phyloP scores from a whole-genome alignment of 2,329 filamentous ascomycete species.

The Talaromyces sp. region DNA sequence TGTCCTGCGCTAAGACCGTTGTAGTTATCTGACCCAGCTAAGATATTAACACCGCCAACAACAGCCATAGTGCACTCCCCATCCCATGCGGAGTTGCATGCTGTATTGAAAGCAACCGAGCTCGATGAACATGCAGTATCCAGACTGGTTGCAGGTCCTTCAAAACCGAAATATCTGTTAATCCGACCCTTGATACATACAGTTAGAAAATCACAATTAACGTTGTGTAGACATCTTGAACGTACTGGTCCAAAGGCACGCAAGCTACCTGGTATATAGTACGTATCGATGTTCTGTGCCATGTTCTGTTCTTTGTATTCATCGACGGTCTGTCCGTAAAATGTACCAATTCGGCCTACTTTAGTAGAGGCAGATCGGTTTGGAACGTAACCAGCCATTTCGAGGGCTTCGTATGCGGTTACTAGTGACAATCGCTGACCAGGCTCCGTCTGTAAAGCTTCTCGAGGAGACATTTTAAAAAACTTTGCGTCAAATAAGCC shows the following conservation, averaged over 20 bases:
- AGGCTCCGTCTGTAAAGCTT: constrained; percentile 70
- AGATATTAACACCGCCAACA: constrained; percentile 66
- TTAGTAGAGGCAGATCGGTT: constrained; percentile 62
- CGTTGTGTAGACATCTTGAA: neutral
- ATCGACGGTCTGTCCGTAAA: constrained; percentile 57
- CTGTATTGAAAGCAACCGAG: constrained; percentile 53
- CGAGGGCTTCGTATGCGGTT: constrained; percentile 70
- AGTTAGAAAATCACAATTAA: neutral
- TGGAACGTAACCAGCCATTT: constrained; percentile 71
- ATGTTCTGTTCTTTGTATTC: constrained; percentile 65
- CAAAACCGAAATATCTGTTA: constrained; percentile 66
- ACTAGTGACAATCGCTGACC: constrained; percentile 69
- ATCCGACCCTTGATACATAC: constrained; percentile 38
- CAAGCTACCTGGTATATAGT: constrained; percentile 55
- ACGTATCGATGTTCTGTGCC: constrained; percentile 61
- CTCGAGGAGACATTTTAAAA: constrained; percentile 57
- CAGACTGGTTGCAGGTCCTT: constrained; percentile 59
- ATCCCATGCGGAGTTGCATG: constrained; percentile 66
- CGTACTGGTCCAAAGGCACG: constrained; percentile 21
- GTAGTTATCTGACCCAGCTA: constrained; percentile 77
- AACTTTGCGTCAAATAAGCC: constrained; percentile 31
- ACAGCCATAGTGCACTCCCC: constrained; percentile 77
- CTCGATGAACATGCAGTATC: constrained; percentile 69
- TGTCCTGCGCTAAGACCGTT: constrained; percentile 68
- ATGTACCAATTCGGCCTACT: constrained; percentile 58